These are phyloP conservation scores for Fomitopsis serialis DNA, from an alignment of 768 basidiomycete genomes.

Conservation along the genomic window DNA sequence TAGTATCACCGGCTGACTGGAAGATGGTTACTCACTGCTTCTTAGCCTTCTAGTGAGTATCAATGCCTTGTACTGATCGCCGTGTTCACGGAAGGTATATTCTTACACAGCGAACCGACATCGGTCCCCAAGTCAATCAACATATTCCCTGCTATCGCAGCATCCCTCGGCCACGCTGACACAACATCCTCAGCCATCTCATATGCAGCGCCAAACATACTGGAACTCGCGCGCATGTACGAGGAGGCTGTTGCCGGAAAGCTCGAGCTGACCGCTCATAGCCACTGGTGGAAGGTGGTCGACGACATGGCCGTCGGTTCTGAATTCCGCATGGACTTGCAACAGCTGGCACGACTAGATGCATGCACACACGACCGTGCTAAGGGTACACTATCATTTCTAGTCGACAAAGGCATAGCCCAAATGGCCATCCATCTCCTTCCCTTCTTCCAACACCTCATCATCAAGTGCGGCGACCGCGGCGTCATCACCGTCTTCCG, in stretches of 20 bases:
- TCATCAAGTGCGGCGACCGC: conserved; percentile 78
- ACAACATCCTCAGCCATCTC: conserved; percentile 43
- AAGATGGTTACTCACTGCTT: background rate
- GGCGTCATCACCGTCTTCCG: conserved; percentile 66
- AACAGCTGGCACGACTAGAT: conserved; percentile 45
- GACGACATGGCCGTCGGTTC: conserved; percentile 63
- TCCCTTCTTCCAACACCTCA: conserved; percentile 77
- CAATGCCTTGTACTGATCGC: background rate
- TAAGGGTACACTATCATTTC: conserved; percentile 48
- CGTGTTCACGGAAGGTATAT: conserved; percentile 48
- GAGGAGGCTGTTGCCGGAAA: conserved; percentile 39
- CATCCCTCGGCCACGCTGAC: conserved; percentile 27
- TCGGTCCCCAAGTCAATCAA: conserved; percentile 74
- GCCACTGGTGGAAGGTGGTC: conserved; percentile 60
- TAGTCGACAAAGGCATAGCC: conserved; percentile 63
- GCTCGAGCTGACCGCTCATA: conserved; percentile 45
- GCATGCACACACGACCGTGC: conserved; percentile 34
- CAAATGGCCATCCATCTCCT: conserved; percentile 81
- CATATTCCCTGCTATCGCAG: conserved; percentile 59
- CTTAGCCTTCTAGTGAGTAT: background rate
- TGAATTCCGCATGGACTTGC: conserved; percentile 61
- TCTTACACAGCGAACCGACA: conserved; percentile 81
- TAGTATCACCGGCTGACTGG: background rate
- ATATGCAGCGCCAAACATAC: conserved; percentile 79
- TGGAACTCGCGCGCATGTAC: conserved; percentile 68